Conservation (phyloP, 1,139 yeast species). For the Zygosaccharomyces sapae region DNA sequence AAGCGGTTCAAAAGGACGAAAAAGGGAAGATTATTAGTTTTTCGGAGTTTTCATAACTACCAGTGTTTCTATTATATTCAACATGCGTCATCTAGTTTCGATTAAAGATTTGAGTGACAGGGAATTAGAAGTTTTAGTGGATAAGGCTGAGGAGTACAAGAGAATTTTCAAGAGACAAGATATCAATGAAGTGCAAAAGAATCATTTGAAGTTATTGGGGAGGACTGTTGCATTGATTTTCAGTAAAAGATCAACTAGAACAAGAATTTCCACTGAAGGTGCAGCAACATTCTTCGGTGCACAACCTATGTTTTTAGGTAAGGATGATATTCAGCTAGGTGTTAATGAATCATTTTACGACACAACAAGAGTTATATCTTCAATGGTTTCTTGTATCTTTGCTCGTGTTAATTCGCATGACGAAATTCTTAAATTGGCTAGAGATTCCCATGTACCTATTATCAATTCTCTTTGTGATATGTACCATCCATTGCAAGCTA, state of each 20-base stretch:
- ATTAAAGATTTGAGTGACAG: conserved; percentile 68
- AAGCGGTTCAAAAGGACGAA: background rate
- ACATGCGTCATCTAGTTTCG: conserved; percentile 67
- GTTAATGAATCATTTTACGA: conserved; percentile 88
- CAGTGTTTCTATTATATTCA: background rate
- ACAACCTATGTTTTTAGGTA: conserved; percentile 93
- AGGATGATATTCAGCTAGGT: conserved; percentile 93
- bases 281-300: conserved; percentile 94
- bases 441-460: conserved; percentile 80
- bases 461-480: conserved; percentile 90
- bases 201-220: conserved; percentile 63
- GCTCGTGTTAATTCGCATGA: conserved; percentile 89
- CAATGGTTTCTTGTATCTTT: conserved; percentile 92
- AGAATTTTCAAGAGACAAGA: conserved; percentile 50
- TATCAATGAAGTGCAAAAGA: conserved; percentile 42
- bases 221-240: conserved; percentile 79
- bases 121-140: conserved; percentile 65
- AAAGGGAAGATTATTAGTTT: background rate
- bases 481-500: conserved; percentile 93
- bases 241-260: conserved; percentile 89
- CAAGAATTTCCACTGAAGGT: conserved; percentile 91
- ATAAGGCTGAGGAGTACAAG: conserved; percentile 63
- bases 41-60: background rate
- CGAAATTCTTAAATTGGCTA: conserved; percentile 72
- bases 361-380: conserved; percentile 80